phyloP scores from a whole-genome alignment of 169 alveolate genomes.

The Condylostoma magnum region DNA sequence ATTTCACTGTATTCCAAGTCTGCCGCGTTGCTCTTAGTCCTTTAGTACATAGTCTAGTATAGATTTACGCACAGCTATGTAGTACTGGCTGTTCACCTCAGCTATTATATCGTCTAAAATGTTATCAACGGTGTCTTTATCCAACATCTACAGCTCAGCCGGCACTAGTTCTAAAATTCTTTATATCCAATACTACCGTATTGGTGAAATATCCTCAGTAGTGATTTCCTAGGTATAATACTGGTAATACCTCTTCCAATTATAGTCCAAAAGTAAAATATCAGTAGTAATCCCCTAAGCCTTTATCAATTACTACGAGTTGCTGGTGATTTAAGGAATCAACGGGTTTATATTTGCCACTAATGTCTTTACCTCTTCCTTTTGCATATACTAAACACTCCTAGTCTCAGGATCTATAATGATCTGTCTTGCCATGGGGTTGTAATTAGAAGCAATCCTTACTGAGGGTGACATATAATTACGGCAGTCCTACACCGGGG shows the following conservation, averaged over 20 bases:
- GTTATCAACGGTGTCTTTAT: constrained; percentile 48
- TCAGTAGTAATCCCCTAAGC: background rate
- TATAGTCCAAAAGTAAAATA: constrained; percentile 1
- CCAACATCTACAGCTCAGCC: constrained; percentile 61
- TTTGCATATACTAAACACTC: constrained; percentile 30
- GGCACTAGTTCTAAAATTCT: constrained; percentile 77
- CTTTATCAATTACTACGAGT: constrained; percentile 9
- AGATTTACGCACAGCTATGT: constrained; percentile 58
- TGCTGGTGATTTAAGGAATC: constrained; percentile 38
- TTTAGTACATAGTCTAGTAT: constrained; percentile 74
- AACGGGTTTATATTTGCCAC: constrained; percentile 46
- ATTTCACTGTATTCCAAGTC: constrained; percentile 67
- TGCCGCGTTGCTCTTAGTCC: constrained; percentile 64
- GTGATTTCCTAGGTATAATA: constrained; percentile 74
- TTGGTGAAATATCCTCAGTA: constrained; percentile 75
- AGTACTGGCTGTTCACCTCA: constrained; percentile 73
- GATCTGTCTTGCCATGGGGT: constrained; percentile 62
- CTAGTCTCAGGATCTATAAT: constrained; percentile 69
- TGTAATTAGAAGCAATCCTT: constrained; percentile 71
- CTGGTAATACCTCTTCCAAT: constrained; percentile 53
- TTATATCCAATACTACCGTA: constrained; percentile 72
- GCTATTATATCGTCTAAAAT: constrained; percentile 70
- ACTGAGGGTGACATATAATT: constrained; percentile 68
- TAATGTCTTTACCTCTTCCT: constrained; percentile 14
- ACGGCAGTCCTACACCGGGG: constrained; percentile 69